These are phyloP conservation scores for Tritrichomonas foetus DNA, from an alignment of 208 protist genomes.

Conservation along the genomic window DNA sequence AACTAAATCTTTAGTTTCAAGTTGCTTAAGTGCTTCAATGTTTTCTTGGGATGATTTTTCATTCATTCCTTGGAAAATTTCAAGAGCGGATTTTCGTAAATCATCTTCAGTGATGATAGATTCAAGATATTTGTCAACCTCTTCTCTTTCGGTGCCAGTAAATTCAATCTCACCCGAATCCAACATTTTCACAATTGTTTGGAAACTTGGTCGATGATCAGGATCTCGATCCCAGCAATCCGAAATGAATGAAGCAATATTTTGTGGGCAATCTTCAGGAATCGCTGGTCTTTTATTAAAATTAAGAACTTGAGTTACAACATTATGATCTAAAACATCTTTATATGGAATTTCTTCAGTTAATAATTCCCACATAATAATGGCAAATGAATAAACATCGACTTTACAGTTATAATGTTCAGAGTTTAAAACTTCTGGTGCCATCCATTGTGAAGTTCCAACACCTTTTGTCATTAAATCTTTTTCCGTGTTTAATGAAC, in stretches of 20 bases:
- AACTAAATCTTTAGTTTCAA: no score
- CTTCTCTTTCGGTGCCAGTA: not conserved
- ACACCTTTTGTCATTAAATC: not conserved
- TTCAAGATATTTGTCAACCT: not conserved
- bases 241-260: not conserved
- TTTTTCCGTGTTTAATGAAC: not conserved
- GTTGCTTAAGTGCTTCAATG: no score
- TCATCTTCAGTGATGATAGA: no score
- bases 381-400: constrained; percentile 17
- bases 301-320: not conserved
- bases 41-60: no score
- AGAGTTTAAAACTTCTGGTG: not conserved
- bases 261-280: not conserved
- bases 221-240: not conserved
- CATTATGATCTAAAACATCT: not conserved
- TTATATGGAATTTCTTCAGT: not conserved
- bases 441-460: constrained; percentile 32
- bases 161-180: not conserved
- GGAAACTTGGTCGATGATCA: not conserved
- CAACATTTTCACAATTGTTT: not conserved
- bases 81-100: no score
- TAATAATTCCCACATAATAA: constrained; percentile 6
- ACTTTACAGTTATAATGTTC: not conserved
- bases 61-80: no score
- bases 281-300: not conserved